These are phyloP conservation scores for Sordariomycetes sp. DNA, from an alignment of 2,329 filamentous ascomycete species.

Conservation along the genomic window DNA sequence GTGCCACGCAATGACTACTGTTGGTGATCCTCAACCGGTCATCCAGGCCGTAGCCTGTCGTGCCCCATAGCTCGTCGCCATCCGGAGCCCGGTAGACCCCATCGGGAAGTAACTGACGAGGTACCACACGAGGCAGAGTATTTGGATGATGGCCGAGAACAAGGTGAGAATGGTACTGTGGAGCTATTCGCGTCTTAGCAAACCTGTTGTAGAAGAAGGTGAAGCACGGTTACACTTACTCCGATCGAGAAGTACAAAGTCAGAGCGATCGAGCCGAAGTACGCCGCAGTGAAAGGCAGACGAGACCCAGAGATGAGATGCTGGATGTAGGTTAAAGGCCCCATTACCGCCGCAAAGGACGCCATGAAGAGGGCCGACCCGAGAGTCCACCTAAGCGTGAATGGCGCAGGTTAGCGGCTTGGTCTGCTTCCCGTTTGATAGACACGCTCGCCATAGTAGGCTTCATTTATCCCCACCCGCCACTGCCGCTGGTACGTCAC, in stretches of 20 bases:
- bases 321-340: constrained; percentile 68
- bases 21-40: constrained; percentile 44
- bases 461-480: not conserved
- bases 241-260: constrained; percentile 89
- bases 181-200: constrained; percentile 44
- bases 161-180: constrained; percentile 78
- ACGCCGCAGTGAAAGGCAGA: constrained; percentile 85
- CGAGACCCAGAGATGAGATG: constrained; percentile 79
- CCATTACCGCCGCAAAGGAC: constrained; percentile 93
- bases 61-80: constrained; percentile 78
- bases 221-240: constrained; percentile 45
- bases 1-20: not conserved
- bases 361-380: constrained; percentile 82
- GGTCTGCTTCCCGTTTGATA: not conserved
- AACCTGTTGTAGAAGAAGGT: not conserved
- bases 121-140: constrained; percentile 82
- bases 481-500: constrained; percentile 1
- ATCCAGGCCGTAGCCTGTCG: constrained; percentile 82
- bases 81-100: constrained; percentile 78
- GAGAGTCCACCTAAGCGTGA: constrained; percentile 69
- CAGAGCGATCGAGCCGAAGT: constrained; percentile 84
- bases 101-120: constrained; percentile 96
- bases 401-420: not conserved
- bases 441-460: not conserved
- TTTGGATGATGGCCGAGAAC: constrained; percentile 71